Percentiles rank a stretch among this genome's conserved stretches.
Conservation (phyloP, 805 yeast species). For the Starmerella bacillaris region DNA sequence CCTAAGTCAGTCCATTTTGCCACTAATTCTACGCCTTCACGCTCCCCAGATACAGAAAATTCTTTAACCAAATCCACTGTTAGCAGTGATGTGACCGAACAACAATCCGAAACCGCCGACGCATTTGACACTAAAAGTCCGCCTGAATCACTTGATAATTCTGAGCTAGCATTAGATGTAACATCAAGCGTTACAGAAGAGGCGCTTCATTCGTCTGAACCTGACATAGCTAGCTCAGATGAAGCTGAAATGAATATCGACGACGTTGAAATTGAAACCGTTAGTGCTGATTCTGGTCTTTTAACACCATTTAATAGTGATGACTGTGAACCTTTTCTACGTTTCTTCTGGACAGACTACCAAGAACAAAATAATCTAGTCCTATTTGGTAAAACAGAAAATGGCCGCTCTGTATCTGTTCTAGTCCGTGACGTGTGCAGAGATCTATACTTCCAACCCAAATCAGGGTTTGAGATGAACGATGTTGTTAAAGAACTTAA, state of each 20-base stretch:
- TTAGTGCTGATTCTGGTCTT: constrained; percentile 1
- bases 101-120: no score
- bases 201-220: no score
- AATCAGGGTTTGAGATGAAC: constrained; percentile 24
- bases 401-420: constrained; percentile 45
- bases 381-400: constrained; percentile 62
- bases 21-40: no score
- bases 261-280: background rate
- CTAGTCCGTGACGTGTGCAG: constrained; percentile 52
- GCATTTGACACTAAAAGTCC: no score
- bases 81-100: no score
- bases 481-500: constrained; percentile 67
- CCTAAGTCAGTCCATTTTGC: no score
- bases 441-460: constrained; percentile 64
- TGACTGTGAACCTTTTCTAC: background rate
- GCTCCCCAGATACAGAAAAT: no score
- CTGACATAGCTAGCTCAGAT: constrained; percentile 7
- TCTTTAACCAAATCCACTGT: no score
- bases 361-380: constrained; percentile 52
- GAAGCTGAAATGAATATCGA: constrained; percentile 6
- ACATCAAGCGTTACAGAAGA: no score
- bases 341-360: constrained; percentile 69
- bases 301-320: constrained; percentile 17
- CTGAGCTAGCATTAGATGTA: no score
- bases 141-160: no score